Conservation (phyloP, 2,329 filamentous ascomycete genomes). For the Alternaria viburni region DNA sequence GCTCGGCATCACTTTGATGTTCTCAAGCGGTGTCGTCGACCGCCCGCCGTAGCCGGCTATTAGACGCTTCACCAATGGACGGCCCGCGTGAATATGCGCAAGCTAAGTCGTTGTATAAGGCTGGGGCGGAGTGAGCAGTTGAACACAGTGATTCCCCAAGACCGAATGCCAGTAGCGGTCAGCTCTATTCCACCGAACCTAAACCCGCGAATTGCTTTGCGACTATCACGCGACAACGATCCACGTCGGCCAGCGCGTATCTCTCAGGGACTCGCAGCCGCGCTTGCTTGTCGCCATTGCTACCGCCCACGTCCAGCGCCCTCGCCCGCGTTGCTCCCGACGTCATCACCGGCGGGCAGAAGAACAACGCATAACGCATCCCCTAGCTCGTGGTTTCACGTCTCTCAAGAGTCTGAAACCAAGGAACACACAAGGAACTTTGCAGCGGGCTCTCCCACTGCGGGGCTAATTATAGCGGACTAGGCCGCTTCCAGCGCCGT, state of each 20-base stretch:
- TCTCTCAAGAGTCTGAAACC: constrained; percentile 27
- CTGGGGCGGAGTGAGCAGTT: constrained; percentile 14
- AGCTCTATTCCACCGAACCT: constrained; percentile 9
- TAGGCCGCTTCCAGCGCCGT: constrained; percentile 17
- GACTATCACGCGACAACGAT: constrained; percentile 4
- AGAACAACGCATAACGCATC: constrained; percentile 19
- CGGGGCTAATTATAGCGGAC: constrained; percentile 15
- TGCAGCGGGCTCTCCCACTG: constrained; percentile 8
- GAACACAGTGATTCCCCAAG: constrained; percentile 5
- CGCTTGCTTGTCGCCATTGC: constrained; percentile 3
- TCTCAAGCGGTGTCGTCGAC: constrained; percentile 1
- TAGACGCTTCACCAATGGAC: constrained; percentile 6
- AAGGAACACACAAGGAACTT: constrained; percentile 19
- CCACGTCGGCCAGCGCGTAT: neutral
- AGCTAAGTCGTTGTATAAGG: constrained; percentile 17
- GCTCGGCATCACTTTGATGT: constrained; percentile 12
- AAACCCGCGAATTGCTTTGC: neutral
- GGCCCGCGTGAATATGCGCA: constrained; percentile 3
- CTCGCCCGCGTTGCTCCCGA: neutral
- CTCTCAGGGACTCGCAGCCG: neutral
- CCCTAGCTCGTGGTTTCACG: constrained; percentile 26
- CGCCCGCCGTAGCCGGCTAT: constrained; percentile 10
- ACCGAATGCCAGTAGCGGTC: constrained; percentile 8
- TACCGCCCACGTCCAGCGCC: neutral
- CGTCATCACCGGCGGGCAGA: constrained; percentile 5